A percentile compares a stretch with the other conserved stretches of the same genome.
These are phyloP conservation scores for Aspergillus kassunensis DNA, from an alignment of 495 filamentous ascomycete genomes.

Conservation along the genomic window DNA sequence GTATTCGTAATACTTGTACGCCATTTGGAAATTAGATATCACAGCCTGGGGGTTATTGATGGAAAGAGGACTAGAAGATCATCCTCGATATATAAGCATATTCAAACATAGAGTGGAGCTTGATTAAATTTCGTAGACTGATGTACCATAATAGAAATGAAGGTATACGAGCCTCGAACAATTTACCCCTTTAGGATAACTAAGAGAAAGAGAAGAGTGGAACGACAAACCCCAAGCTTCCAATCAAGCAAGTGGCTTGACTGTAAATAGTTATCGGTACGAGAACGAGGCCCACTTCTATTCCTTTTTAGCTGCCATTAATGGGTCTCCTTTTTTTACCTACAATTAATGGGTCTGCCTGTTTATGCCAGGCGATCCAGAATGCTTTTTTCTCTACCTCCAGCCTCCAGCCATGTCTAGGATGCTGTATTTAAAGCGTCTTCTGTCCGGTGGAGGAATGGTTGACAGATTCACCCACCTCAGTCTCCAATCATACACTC, in stretches of 20 bases:
- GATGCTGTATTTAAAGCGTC: not conserved
- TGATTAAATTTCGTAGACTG: too few relatives aligned
- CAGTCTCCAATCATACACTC: not conserved
- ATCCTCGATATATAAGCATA: not conserved
- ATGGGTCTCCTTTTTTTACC: too few relatives aligned
- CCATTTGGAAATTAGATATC: too few relatives aligned
- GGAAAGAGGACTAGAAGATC: too few relatives aligned
- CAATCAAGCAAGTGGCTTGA: not conserved
- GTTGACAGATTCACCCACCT: not conserved
- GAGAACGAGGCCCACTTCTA: slow-evolving; percentile 4
- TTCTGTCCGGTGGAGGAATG: not conserved
- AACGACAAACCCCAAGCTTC: not conserved
- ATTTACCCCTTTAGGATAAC: too few relatives aligned
- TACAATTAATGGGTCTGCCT: not conserved
- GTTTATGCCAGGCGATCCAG: not conserved
- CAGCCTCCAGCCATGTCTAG: not conserved
- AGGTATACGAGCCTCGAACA: too few relatives aligned
- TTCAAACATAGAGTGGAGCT: not conserved
- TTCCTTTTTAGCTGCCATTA: not conserved
- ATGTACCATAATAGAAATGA: too few relatives aligned
- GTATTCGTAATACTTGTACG: slow-evolving; percentile 22
- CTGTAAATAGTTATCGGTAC: not conserved
- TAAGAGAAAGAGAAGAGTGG: not conserved
- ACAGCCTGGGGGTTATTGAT: too few relatives aligned
- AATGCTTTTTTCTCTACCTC: not conserved